Conservation (phyloP, 2,329 filamentous ascomycete genomes). For the Xylaria sp. region DNA sequence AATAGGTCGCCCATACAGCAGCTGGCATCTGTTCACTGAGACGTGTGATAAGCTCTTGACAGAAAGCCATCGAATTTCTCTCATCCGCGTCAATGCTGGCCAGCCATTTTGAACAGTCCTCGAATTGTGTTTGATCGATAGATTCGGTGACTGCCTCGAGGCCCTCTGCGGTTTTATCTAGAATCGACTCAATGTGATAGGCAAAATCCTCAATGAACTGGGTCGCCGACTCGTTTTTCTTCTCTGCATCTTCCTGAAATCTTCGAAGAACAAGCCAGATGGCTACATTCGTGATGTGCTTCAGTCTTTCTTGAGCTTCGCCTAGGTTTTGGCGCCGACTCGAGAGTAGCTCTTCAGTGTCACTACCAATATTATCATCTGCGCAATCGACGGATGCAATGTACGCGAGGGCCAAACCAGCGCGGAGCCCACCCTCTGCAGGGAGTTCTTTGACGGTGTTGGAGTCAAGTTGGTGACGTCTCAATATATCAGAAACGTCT, state of each 20-base stretch:
- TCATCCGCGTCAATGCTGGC: background rate
- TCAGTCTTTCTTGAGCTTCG: constrained; percentile 15
- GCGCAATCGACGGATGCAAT: constrained; percentile 30
- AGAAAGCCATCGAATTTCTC: constrained; percentile 17
- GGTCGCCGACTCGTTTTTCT: constrained; percentile 34
- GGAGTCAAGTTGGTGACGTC: constrained; percentile 13
- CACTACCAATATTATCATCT: background rate
- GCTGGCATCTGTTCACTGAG: constrained; percentile 14
- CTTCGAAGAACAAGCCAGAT: constrained; percentile 36
- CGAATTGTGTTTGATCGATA: background rate
- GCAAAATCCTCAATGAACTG: constrained; percentile 29
- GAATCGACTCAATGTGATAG: constrained; percentile 27
- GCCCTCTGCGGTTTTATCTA: constrained; percentile 20
- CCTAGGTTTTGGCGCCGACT: constrained; percentile 9
- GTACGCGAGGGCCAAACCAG: constrained; percentile 30
- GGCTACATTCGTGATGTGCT: constrained; percentile 21
- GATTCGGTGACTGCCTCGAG: constrained; percentile 25
- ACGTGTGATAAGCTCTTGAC: constrained; percentile 6
- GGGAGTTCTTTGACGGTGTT: constrained; percentile 4
- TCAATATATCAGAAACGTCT: constrained; percentile 41
- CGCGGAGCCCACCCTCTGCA: constrained; percentile 20
- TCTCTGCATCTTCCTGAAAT: constrained; percentile 21
- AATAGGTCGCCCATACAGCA: constrained; percentile 23
- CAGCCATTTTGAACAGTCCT: constrained; percentile 7
- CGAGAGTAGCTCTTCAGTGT: background rate